Evolutionary conservation across 768 basidiomycete species (phyloP).

Genomic region (Scleroderma bovista): DNA sequence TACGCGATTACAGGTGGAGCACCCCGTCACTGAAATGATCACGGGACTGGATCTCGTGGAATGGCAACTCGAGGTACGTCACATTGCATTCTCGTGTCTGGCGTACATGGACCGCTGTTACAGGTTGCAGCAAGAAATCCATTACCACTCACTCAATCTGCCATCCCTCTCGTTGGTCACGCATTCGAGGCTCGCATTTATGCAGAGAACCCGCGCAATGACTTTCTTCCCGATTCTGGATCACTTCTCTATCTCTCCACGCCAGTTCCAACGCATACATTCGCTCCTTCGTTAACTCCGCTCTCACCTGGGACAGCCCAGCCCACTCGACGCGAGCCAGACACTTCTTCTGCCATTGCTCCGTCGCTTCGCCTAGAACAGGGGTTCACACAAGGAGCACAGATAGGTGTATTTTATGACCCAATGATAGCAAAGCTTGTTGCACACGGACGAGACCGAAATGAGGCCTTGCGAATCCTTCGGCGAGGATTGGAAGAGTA

Average conservation of each 20-base stretch:
- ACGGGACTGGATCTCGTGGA: slow-evolving; percentile 92
- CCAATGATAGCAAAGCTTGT: slow-evolving; percentile 92
- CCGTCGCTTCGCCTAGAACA: slow-evolving; percentile 83
- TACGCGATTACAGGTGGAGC: slow-evolving; percentile 81
- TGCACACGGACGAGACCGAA: slow-evolving; percentile 78
- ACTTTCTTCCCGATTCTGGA: slow-evolving; percentile 91
- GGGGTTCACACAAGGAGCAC: slow-evolving; percentile 74
- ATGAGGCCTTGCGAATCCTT: slow-evolving; percentile 77
- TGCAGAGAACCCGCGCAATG: slow-evolving; percentile 89
- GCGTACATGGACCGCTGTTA: neutral
- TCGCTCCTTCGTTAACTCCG: slow-evolving; percentile 44
- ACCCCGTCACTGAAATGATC: slow-evolving; percentile 93
- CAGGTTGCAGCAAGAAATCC: slow-evolving; percentile 87
- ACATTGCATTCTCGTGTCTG: neutral
- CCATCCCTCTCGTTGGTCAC: slow-evolving; percentile 85
- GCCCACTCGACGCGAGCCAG: slow-evolving; percentile 18
- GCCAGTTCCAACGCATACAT: slow-evolving; percentile 64
- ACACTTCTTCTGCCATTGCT: slow-evolving; percentile 25
- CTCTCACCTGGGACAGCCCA: slow-evolving; percentile 21
- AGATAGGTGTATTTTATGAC: slow-evolving; percentile 86
- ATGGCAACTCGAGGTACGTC: slow-evolving; percentile 80
- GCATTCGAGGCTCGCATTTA: slow-evolving; percentile 95
- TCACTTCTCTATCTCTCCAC: slow-evolving; percentile 75
- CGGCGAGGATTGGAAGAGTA: slow-evolving; percentile 82
- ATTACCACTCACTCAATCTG: slow-evolving; percentile 68